Percentiles rank a stretch among this genome's conserved stretches.
Conservation (phyloP, 2,329 filamentous ascomycete genomes). For the Aureobasidium uvarum region DNA sequence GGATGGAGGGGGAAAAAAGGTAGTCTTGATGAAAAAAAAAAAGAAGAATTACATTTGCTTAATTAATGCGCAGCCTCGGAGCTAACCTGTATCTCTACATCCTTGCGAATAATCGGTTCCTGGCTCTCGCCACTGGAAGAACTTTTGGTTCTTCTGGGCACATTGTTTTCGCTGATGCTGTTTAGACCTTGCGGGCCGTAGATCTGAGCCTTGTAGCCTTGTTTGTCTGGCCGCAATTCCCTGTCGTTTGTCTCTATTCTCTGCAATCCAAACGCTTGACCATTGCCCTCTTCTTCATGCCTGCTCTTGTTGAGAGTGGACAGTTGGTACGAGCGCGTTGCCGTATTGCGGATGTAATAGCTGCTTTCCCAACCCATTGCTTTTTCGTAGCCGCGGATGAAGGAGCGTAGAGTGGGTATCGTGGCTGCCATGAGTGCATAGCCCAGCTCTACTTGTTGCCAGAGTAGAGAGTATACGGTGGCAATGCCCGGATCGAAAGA, state of each 20-base stretch:
- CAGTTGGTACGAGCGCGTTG: not conserved
- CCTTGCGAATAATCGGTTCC: conserved; percentile 33
- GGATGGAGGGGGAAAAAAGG: too few relatives aligned
- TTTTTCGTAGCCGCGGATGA: conserved; percentile 34
- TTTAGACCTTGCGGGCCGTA: not conserved
- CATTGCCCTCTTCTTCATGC: conserved; percentile 2
- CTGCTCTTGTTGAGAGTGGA: not conserved
- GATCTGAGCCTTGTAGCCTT: conserved; percentile 17
- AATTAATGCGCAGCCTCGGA: not conserved
- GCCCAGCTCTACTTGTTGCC: conserved; percentile 35
- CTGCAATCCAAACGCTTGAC: not conserved
- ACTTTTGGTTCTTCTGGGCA: conserved; percentile 28
- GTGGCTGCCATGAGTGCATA: conserved; percentile 37
- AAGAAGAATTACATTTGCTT: too few relatives aligned
- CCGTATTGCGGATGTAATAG: conserved; percentile 9
- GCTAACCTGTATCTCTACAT: conserved; percentile 28
- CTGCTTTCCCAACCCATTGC: conserved; percentile 31
- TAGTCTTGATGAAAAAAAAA: too few relatives aligned
- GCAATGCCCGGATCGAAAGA: conserved; percentile 31
- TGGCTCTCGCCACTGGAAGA: conserved; percentile 29
- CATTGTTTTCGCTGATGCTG: conserved; percentile 8
- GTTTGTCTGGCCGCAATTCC: not conserved
- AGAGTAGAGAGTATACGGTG: conserved; percentile 33
- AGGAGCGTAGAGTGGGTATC: conserved; percentile 36
- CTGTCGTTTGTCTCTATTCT: not conserved